phyloP scores from a whole-genome alignment of 2,329 filamentous ascomycete genomes.

The Onygena corvina region DNA sequence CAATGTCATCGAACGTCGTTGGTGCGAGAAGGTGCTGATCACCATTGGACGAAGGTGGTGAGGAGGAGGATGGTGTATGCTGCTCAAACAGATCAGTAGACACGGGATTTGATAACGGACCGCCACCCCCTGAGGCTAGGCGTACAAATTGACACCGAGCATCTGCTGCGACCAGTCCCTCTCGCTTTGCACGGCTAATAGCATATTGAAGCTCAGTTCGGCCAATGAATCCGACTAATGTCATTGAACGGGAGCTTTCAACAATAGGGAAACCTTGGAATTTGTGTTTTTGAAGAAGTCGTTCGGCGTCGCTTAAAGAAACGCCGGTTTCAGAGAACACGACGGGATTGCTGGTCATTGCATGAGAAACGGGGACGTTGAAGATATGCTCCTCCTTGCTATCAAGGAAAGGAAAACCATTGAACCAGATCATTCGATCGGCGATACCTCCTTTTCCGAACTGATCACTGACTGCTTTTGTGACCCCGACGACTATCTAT shows the following conservation, averaged over 20 bases:
- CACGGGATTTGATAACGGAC: neutral
- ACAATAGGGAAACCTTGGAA: conserved; percentile 93
- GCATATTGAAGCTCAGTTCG: conserved; percentile 85
- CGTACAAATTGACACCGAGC: conserved; percentile 62
- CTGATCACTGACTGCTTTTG: conserved; percentile 79
- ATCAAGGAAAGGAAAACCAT: conserved; percentile 90
- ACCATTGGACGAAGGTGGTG: neutral
- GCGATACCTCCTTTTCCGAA: conserved; percentile 96
- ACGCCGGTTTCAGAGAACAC: conserved; percentile 63
- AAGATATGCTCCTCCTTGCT: conserved; percentile 97
- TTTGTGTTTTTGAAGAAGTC: conserved; percentile 60
- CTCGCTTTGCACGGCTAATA: conserved; percentile 63
- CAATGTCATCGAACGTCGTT: conserved; percentile 50
- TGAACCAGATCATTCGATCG: conserved; percentile 98
- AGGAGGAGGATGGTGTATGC: conserved; percentile 10
- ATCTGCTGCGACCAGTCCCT: conserved; percentile 51
- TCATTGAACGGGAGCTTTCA: conserved; percentile 57
- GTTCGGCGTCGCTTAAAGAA: conserved; percentile 63
- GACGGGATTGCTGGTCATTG: conserved; percentile 69
- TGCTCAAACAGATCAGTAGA: neutral
- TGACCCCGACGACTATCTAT: conserved; percentile 85
- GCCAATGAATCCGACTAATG: conserved; percentile 81
- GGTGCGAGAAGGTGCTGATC: conserved; percentile 20
- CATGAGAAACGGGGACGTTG: conserved; percentile 79
- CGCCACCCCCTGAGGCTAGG: neutral